A percentile compares a stretch with the other conserved stretches of the same genome.
phyloP scores from a whole-genome alignment of 2,329 filamentous ascomycete genomes.

The Exserohilum rostratum region DNA sequence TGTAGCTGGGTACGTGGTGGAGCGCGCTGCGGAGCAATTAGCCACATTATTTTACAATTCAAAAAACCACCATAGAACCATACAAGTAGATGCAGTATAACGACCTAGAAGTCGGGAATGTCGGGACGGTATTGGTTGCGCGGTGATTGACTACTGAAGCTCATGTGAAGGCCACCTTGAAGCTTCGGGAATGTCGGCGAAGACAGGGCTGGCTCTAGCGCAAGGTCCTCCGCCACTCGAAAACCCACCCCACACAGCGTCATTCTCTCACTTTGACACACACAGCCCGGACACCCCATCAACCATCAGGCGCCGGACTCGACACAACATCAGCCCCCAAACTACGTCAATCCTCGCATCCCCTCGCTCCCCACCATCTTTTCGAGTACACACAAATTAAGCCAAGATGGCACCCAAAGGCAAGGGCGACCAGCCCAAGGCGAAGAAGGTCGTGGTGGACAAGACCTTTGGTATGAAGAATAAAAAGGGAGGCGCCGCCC shows the following conservation, averaged over 20 bases:
- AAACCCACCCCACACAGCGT: constrained; percentile 41
- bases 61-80: constrained; percentile 3
- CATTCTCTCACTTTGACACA: constrained; percentile 47
- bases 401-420: constrained; percentile 74
- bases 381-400: constrained; percentile 15
- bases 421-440: constrained; percentile 54
- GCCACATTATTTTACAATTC: constrained; percentile 2
- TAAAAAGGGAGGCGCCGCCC: constrained; percentile 91
- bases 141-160: constrained; percentile 8
- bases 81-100: background rate
- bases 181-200: constrained; percentile 27
- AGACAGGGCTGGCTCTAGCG: constrained; percentile 22
- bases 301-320: constrained; percentile 23
- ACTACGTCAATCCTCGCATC: background rate
- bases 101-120: constrained; percentile 9
- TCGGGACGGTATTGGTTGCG: constrained; percentile 7
- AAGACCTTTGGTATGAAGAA: constrained; percentile 99
- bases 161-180: constrained; percentile 34
- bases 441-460: constrained; percentile 77
- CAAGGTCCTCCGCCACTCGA: constrained; percentile 23
- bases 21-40: constrained; percentile 27
- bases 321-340: constrained; percentile 3
- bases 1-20: constrained; percentile 15
- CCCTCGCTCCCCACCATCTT: constrained; percentile 11
- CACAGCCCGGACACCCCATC: constrained; percentile 22